Evolutionary conservation across 805 yeast species (phyloP).

Genomic region (Candida hispaniensis): DNA sequence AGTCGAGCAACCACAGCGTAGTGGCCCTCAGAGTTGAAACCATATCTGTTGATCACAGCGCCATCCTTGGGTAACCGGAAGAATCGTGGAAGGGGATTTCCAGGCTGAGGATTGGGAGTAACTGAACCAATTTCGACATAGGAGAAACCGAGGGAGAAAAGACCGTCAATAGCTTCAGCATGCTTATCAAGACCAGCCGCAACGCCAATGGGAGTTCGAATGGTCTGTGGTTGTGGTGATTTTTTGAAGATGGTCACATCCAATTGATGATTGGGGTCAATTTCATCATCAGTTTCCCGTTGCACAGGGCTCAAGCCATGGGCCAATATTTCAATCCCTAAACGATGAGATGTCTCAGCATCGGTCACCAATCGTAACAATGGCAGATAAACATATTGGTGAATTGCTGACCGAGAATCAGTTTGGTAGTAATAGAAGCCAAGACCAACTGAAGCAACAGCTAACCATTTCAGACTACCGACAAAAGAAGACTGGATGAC

Average conservation of each 20-base stretch:
- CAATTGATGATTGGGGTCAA: conserved; percentile 27
- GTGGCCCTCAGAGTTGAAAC: conserved; percentile 89
- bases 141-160: conserved; percentile 70
- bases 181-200: conserved; percentile 96
- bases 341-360: conserved; percentile 77
- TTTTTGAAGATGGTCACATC: conserved; percentile 24
- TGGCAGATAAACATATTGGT: conserved; percentile 76
- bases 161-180: conserved; percentile 79
- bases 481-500: conserved; percentile 7
- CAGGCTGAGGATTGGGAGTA: conserved; percentile 88
- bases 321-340: conserved; percentile 63
- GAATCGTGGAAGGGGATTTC: conserved; percentile 88
- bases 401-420: conserved; percentile 74
- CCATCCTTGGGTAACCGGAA: conserved; percentile 76
- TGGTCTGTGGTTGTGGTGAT: conserved; percentile 27
- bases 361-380: conserved; percentile 54
- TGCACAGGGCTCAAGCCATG: conserved; percentile 25
- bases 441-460: conserved; percentile 19
- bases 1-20: conserved; percentile 58
- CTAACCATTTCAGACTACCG: conserved; percentile 10
- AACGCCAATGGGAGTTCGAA: conserved; percentile 75
- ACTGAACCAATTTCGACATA: conserved; percentile 90
- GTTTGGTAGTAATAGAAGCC: conserved; percentile 43
- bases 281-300: conserved; percentile 23
- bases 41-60: conserved; percentile 90